Evolutionary conservation across 208 protist species (phyloP), one percentile per base, ranked within the genome.

Genomic region (Leishmania tropica): DNA sequence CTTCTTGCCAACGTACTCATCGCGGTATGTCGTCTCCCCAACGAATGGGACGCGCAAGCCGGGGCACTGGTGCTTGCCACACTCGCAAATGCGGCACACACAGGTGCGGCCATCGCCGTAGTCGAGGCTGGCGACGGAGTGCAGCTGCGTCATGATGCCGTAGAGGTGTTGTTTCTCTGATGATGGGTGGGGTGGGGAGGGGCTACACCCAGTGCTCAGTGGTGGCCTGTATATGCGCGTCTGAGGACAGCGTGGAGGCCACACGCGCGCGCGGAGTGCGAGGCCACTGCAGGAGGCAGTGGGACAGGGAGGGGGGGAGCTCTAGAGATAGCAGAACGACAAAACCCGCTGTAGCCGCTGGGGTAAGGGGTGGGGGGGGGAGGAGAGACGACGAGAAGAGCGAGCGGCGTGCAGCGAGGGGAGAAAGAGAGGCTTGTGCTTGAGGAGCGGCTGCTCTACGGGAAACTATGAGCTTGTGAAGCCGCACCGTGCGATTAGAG

Each of bases 71-170:
- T 97, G 94, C 86, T 96, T 95, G 58, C 93, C 93, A 60, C 94
- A 97, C 74, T 94, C 89, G 71, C 94, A 97, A 75, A 97, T 96
- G 75, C 93, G 93, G 87, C 94, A 97, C 56, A 97, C 84, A 75
- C 94, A 97, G 54, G 92, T 96, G 79, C 94, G 94, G 67, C 93
- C 93, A 85, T 97, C 94, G 78, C 94, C 94, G 84, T 95, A 96
- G 88, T 97, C 94, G 80, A 97, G 89, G 80, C 92, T 97, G 76
- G 90, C 90, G 85, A 97, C 91, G 45, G 92, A 91, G 86, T 96
- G 94, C 7, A 97, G 87, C 84, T 96, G 92, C 70, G 94, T 97
- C 94, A 97, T 96, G 45, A 7, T 74, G 67, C 71, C 42, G 48
- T 73, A 64, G 58, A 48, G 48, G 21, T 56, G 65, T 21, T 76